Evolutionary conservation across 495 filamentous ascomycete species (phyloP).

Genomic region (Xylaria grammica): DNA sequence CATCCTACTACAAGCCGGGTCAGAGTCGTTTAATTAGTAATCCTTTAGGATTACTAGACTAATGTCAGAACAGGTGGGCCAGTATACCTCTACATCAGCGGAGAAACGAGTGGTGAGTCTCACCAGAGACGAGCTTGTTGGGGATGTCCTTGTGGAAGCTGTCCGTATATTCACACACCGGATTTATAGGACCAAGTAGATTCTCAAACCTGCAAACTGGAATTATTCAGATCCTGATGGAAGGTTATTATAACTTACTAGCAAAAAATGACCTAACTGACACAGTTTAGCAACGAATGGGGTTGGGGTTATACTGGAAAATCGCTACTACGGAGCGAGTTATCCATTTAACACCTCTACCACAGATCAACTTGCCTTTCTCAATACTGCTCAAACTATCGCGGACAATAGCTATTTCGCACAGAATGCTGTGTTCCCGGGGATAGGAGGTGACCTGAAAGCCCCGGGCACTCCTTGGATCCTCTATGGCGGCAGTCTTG

Average conservation of each 20-base stretch:
- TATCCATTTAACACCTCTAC: slow-evolving; percentile 47
- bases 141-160: background rate
- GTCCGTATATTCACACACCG: background rate
- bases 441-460: slow-evolving; percentile 38
- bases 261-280: background rate
- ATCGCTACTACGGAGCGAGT: slow-evolving; percentile 52
- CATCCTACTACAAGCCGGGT: slow-evolving; percentile 52
- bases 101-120: slow-evolving; percentile 42
- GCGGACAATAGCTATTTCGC: slow-evolving; percentile 55
- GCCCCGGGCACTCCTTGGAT: slow-evolving; percentile 50
- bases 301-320: slow-evolving; percentile 54
- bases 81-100: slow-evolving; percentile 52
- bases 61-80: slow-evolving; percentile 40
- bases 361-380: slow-evolving; percentile 49
- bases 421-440: slow-evolving; percentile 48
- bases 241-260: slow-evolving; percentile 18
- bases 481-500: slow-evolving; percentile 52
- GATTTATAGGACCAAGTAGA: slow-evolving; percentile 29
- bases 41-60: slow-evolving; percentile 9
- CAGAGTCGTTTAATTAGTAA: background rate
- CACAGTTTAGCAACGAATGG: slow-evolving; percentile 41
- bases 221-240: slow-evolving; percentile 54
- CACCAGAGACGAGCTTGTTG: background rate
- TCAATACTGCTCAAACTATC: slow-evolving; percentile 55
- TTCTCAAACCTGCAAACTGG: slow-evolving; percentile 43